These are phyloP conservation scores for Irpex sp. DNA, from an alignment of 1,284 basidiomycete species.

Conservation along the genomic window DNA sequence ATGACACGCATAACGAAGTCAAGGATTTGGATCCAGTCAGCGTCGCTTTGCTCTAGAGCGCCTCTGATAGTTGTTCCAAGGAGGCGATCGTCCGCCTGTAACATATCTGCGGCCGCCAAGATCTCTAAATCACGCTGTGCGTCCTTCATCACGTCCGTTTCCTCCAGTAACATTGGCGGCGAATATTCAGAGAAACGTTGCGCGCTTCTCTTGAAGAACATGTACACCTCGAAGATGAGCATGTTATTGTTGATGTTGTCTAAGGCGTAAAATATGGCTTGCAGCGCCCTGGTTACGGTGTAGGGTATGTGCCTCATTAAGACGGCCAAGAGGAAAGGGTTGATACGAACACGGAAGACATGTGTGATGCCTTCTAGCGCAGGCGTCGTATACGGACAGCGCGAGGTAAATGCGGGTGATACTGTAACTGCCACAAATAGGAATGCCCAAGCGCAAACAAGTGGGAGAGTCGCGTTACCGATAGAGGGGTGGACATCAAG, in stretches of 20 bases:
- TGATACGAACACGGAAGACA: not conserved
- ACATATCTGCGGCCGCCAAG: not conserved
- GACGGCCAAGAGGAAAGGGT: not conserved
- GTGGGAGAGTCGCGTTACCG: not conserved
- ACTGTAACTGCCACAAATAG: not conserved
- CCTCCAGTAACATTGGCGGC: too few species aligned
- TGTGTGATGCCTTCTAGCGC: not conserved
- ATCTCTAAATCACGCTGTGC: not conserved
- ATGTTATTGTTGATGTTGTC: too few species aligned
- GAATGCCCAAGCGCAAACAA: not conserved
- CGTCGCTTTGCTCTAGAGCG: conserved; percentile 1
- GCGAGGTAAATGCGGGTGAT: not conserved
- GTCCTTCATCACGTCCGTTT: not conserved
- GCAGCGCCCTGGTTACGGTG: too few species aligned
- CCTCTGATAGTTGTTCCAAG: conserved; percentile 1
- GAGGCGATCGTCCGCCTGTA: not conserved
- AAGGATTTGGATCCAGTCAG: not conserved
- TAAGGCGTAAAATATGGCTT: too few species aligned
- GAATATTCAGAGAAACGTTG: too few species aligned
- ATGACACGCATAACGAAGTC: not conserved
- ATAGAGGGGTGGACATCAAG: conserved; percentile 13
- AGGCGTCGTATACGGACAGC: conserved; percentile 9
- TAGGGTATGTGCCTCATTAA: not conserved
- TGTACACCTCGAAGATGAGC: too few species aligned
- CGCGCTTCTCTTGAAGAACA: too few species aligned